Conservation (phyloP, 1,284 basidiomycete species). For the Cutaneotrichosporon sp. region DNA sequence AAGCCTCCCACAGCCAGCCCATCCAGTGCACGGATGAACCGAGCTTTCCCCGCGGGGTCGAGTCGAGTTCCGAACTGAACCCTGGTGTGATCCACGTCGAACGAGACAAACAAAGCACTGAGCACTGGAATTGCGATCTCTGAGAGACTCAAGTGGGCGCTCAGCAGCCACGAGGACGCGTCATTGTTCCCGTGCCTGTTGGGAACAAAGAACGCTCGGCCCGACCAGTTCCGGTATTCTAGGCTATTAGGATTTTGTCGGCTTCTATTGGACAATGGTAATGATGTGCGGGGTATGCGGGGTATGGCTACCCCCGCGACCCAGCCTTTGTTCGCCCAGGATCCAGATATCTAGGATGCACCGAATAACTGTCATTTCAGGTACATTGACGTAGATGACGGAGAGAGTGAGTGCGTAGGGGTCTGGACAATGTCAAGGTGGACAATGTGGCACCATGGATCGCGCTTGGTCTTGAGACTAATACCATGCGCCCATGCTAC, state of each 20-base stretch:
- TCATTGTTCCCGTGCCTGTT: neutral
- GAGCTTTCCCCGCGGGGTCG: neutral
- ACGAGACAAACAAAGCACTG: neutral
- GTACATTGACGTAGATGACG: too few relatives aligned
- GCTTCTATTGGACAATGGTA: too few relatives aligned
- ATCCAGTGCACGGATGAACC: neutral
- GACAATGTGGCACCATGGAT: neutral
- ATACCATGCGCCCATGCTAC: neutral
- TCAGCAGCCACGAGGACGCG: neutral
- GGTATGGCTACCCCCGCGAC: too few relatives aligned
- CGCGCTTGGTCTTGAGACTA: neutral
- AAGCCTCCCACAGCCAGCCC: neutral
- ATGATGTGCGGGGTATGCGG: too few relatives aligned
- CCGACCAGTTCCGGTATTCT: neutral
- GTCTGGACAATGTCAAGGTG: neutral
- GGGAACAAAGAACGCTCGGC: neutral
- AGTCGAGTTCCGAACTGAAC: neutral
- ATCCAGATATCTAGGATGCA: too few relatives aligned
- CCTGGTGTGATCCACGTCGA: neutral
- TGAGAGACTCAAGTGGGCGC: neutral
- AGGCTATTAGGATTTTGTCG: neutral
- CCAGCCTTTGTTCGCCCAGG: too few relatives aligned
- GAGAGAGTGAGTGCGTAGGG: too few relatives aligned
- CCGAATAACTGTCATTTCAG: too few relatives aligned
- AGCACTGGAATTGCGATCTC: neutral